Conservation (phyloP, 2,329 filamentous ascomycete genomes). For the Fusarium algeriense region DNA sequence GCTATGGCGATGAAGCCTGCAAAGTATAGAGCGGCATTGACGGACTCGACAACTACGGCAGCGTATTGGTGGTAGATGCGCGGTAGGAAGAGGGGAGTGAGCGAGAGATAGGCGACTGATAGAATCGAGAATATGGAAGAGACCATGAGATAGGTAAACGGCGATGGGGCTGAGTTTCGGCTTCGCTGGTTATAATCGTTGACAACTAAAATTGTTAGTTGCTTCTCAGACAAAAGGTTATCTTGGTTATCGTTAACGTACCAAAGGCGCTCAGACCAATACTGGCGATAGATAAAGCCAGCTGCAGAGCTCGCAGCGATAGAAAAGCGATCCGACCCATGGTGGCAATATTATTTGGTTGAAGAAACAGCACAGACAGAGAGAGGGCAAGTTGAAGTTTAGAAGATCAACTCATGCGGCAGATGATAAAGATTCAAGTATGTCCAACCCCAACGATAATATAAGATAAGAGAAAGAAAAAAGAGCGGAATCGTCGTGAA, state of each 20-base stretch:
- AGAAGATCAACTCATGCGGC: background rate
- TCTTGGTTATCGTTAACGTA: slow-evolving; percentile 14
- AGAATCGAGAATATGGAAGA: slow-evolving; percentile 65
- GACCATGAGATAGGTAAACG: slow-evolving; percentile 70
- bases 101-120: slow-evolving; percentile 66
- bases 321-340: slow-evolving; percentile 38
- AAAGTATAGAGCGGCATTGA: slow-evolving; percentile 70
- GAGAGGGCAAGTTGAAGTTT: background rate
- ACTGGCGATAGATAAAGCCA: slow-evolving; percentile 41
- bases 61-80: slow-evolving; percentile 62
- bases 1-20: slow-evolving; percentile 69
- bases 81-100: slow-evolving; percentile 60
- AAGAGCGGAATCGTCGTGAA: slow-evolving; percentile 17
- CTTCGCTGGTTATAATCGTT: slow-evolving; percentile 70
- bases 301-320: slow-evolving; percentile 43
- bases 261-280: slow-evolving; percentile 45
- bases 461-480: slow-evolving; percentile 15
- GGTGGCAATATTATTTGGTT: slow-evolving; percentile 11
- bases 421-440: slow-evolving; percentile 1
- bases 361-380: slow-evolving; percentile 1
- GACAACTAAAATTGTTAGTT: slow-evolving; percentile 59
- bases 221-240: background rate
- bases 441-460: background rate
- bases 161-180: slow-evolving; percentile 64
- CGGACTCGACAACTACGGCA: slow-evolving; percentile 61